Conservation (phyloP, 1,284 basidiomycete genomes). For the Ustanciosporium gigantosporum region DNA sequence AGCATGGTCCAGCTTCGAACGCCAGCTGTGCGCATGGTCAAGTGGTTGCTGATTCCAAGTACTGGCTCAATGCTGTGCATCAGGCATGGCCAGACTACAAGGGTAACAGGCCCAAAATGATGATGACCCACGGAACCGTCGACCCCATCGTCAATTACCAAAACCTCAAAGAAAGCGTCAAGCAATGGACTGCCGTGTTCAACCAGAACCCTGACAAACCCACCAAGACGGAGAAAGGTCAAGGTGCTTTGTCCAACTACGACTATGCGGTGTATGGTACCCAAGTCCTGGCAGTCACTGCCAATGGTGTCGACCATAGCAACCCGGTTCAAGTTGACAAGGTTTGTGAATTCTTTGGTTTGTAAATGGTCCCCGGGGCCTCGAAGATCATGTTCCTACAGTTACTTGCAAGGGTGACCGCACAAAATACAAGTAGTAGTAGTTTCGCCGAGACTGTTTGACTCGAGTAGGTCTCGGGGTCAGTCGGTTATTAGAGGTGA, state of each 20-base stretch:
- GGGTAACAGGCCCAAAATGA: constrained; percentile 6
- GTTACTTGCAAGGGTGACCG: too few species aligned
- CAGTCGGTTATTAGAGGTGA: too few species aligned
- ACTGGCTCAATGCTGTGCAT: constrained; percentile 11
- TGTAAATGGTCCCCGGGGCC: too few species aligned
- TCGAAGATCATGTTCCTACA: too few species aligned
- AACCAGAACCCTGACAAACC: constrained; percentile 2
- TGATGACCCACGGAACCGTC: constrained; percentile 13
- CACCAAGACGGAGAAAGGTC: constrained; percentile 8
- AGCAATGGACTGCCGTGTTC: constrained; percentile 15
- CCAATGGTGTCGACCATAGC: constrained; percentile 11
- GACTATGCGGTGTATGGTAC: constrained; percentile 8
- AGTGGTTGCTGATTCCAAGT: constrained; percentile 1
- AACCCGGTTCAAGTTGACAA: constrained; percentile 9
- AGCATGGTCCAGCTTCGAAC: constrained; percentile 8
- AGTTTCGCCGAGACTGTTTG: too few species aligned
- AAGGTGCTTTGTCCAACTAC: constrained; percentile 6
- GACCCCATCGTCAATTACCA: constrained; percentile 12
- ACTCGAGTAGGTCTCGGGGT: too few species aligned
- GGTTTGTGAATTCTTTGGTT: constrained; percentile 10
- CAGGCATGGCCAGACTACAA: constrained; percentile 1
- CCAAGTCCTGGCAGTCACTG: constrained; percentile 8
- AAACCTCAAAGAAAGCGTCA: constrained; percentile 11
- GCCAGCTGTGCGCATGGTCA: constrained; percentile 4
- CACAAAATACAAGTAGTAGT: too few species aligned